Percentiles rank a stretch among this genome's conserved stretches.
These are phyloP conservation scores for Yamadazyma insecticola DNA, from an alignment of 805 yeast species.

Conservation along the genomic window DNA sequence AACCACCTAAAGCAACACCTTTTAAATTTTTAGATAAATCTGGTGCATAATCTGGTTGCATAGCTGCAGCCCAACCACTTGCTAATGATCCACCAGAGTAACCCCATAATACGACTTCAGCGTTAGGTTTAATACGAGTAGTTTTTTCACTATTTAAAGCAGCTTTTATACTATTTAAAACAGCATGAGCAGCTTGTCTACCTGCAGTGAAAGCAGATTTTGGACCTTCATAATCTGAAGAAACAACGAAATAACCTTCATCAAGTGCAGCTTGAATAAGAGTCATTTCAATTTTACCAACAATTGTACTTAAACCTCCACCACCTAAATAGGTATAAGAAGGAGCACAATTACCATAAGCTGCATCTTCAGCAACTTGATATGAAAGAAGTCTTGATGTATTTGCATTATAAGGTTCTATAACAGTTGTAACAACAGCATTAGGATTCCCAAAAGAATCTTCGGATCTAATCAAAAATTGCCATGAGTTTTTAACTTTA, in stretches of 20 bases:
- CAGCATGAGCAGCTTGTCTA: slow-evolving; percentile 22
- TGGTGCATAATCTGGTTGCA: slow-evolving; percentile 33
- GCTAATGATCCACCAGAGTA: slow-evolving; percentile 37
- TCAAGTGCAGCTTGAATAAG: slow-evolving; percentile 15
- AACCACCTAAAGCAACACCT: slow-evolving; percentile 35
- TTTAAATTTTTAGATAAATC: slow-evolving; percentile 18
- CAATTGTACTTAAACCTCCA: slow-evolving; percentile 11
- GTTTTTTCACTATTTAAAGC: slow-evolving; percentile 12
- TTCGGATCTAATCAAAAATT: slow-evolving; percentile 16
- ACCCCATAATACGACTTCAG: slow-evolving; percentile 25
- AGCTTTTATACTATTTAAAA: slow-evolving; percentile 26
- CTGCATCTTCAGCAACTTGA: slow-evolving; percentile 28
- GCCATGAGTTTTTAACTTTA: slow-evolving; percentile 19
- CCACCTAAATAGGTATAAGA: slow-evolving; percentile 19
- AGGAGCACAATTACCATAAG: slow-evolving; percentile 22
- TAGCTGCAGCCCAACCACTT: slow-evolving; percentile 33
- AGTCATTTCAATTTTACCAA: slow-evolving; percentile 13
- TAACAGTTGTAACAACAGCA: slow-evolving; percentile 21
- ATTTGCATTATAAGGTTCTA: slow-evolving; percentile 26
- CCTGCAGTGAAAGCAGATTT: slow-evolving; percentile 27
- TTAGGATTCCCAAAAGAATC: slow-evolving; percentile 23
- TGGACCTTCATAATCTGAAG: slow-evolving; percentile 32
- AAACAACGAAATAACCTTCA: slow-evolving; percentile 26
- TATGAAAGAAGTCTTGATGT: slow-evolving; percentile 21
- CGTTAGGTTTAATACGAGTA: slow-evolving; percentile 16